Evolutionary conservation across 2,329 filamentous ascomycete genomes (phyloP).

Genomic region (Colletotrichum sublineola): DNA sequence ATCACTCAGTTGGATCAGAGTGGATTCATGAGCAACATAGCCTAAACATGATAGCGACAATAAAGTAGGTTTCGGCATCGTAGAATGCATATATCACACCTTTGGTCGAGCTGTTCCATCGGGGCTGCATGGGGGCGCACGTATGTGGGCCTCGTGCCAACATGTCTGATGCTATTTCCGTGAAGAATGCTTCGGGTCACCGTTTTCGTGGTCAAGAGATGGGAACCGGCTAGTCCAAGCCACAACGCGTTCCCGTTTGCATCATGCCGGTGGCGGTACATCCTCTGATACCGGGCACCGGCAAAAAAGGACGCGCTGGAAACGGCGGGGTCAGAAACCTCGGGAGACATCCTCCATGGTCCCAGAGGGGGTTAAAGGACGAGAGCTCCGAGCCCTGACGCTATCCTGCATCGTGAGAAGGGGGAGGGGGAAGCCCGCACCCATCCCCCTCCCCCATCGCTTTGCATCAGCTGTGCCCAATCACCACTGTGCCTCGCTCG

Average conservation of each 20-base stretch:
- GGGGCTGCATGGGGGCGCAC: neutral
- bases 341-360: slow-evolving; percentile 38
- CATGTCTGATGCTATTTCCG: neutral
- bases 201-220: neutral
- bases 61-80: neutral
- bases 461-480: neutral
- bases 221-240: neutral
- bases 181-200: neutral
- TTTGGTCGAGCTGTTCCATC: neutral
- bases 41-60: neutral
- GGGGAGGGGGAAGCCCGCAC: neutral
- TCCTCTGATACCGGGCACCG: slow-evolving; percentile 4
- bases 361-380: slow-evolving; percentile 31
- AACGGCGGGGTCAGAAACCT: slow-evolving; percentile 32
- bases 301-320: neutral
- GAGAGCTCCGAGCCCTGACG: slow-evolving; percentile 27
- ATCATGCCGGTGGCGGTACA: neutral
- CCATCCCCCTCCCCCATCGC: neutral
- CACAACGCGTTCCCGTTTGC: slow-evolving; percentile 9
- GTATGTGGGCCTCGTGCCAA: slow-evolving; percentile 20
- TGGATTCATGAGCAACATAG: neutral
- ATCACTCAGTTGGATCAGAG: neutral
- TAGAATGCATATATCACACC: slow-evolving; percentile 17
- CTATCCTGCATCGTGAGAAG: slow-evolving; percentile 35
- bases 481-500: neutral